phyloP scores from a whole-genome alignment of 1,284 basidiomycete species.

The Irpex sp. region DNA sequence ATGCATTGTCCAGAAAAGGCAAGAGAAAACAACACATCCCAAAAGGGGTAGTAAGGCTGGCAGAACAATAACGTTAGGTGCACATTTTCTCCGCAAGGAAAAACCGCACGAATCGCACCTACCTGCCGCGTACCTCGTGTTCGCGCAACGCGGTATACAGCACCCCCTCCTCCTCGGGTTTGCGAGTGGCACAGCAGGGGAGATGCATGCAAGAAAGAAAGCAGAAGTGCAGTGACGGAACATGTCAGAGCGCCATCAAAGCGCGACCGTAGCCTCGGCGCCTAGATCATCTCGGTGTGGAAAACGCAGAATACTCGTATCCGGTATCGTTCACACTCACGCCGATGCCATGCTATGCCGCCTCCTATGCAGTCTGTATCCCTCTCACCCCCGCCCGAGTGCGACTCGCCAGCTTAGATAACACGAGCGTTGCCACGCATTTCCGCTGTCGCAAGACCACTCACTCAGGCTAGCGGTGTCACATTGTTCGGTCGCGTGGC shows the following conservation, averaged over 20 bases:
- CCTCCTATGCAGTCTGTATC: not conserved
- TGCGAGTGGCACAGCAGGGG: not conserved
- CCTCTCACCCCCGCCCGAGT: not conserved
- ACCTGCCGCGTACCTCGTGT: not conserved
- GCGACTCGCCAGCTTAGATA: not conserved
- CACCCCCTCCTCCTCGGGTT: not conserved
- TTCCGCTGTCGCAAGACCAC: not conserved
- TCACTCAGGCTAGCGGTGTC: not conserved
- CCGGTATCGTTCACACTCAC: not conserved
- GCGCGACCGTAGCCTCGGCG: not conserved
- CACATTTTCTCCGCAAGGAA: not conserved
- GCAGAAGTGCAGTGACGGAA: not conserved
- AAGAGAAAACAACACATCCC: conserved; percentile 10
- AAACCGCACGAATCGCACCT: not conserved
- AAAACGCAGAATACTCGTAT: not conserved
- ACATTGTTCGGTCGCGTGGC: not conserved
- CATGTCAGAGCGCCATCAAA: not conserved
- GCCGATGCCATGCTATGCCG: not conserved
- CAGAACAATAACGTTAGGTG: not conserved
- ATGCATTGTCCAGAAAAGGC: conserved; percentile 12
- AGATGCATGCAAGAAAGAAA: not conserved
- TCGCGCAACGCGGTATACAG: not conserved
- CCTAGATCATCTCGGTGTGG: not conserved
- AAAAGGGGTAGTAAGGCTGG: conserved; percentile 1
- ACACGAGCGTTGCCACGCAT: not conserved